Base-by-base conservation (phyloP, 192 early-diverging fungal genomes). In the Linnemannia elongata region DNA sequence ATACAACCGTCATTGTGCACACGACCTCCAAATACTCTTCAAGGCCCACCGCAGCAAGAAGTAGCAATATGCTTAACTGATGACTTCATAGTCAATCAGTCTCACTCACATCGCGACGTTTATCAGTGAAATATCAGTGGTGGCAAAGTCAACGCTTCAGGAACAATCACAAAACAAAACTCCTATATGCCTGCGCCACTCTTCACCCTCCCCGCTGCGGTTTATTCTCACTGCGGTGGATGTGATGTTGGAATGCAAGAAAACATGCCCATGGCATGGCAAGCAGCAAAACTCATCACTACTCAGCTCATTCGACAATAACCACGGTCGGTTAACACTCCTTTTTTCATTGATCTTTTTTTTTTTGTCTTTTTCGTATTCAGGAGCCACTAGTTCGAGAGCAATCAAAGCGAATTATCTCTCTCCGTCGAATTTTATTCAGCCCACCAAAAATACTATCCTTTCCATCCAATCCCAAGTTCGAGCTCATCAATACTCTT, bases 401-500 rank as follows among this genome's bases (percentile, higher is more conserved):
- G n/a, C 60, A 27, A 15, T 30, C n/a, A 66, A 66, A 66, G 60
- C n/a, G 57, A 66, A 66, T 33, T 66, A 63, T 63, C 30, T 66
- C 60, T 66, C 12, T 24, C 22, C 20, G 44, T 45, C 12, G 44
- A 33, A 66, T 30, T 63, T 33, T 66, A 66, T 66, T 33, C 60
- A 66, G 60, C 60, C 12, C 60, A 33, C 9, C n/a, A 33, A 66
- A 66, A 39, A 4, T 33, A 13, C 60, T n/a, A 57, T 57, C 55
- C 55, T 24, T 27, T 27, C 8, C 22, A 10, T 57, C 24, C 24
- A 10, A 57, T 24, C 55, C 55, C n/a, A 57, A 57, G 49, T 52
- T 13, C 44, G 13, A 55, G 18, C 52, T 4, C 18, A 55, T 55
- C 52, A 60, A 60, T 9, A 55, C 10, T 60, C 24, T 12, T 8